Conservation (phyloP, 2,329 filamentous ascomycete species). For the Paecilomyces dactylethromorphus region DNA sequence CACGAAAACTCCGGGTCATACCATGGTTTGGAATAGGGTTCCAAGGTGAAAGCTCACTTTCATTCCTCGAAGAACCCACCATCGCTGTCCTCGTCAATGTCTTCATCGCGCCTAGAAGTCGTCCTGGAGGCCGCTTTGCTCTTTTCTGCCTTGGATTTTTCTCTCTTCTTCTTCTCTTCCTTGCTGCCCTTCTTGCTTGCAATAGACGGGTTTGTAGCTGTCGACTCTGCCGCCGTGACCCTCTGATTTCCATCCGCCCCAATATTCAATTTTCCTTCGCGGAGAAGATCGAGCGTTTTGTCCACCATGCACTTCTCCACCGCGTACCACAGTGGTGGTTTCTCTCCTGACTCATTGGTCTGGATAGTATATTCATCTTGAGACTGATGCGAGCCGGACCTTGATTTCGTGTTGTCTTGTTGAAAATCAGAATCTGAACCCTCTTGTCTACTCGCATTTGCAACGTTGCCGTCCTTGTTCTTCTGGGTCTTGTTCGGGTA, state of each 20-base stretch:
- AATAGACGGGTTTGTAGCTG: not conserved
- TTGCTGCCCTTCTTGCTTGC: conserved; percentile 6
- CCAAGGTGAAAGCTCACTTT: not conserved
- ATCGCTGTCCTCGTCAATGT: conserved; percentile 25
- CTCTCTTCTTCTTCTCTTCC: conserved; percentile 5
- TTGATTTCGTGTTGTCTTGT: conserved; percentile 12
- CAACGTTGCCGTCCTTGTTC: conserved; percentile 14
- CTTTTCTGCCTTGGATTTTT: conserved; percentile 7
- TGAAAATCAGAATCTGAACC: conserved; percentile 12
- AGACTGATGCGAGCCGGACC: not conserved
- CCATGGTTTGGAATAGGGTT: not conserved
- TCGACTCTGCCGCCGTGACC: not conserved
- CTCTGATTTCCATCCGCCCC: conserved; percentile 10
- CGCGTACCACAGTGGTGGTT: conserved; percentile 38
- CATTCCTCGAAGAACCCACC: conserved; percentile 35
- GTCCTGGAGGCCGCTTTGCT: conserved; percentile 6
- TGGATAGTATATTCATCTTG: not conserved
- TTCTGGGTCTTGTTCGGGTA: conserved; percentile 36
- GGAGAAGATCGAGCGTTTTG: conserved; percentile 34
- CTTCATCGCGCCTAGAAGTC: not conserved
- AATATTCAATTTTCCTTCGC: conserved; percentile 33
- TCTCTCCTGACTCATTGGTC: conserved; percentile 9
- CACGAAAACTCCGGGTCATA: not conserved
- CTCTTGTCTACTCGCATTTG: conserved; percentile 4
- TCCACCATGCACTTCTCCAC: conserved; percentile 40